A percentile compares a stretch with the other conserved stretches of the same genome.
Evolutionary conservation across 805 yeast genomes (phyloP).

Genomic region (Barnettozyma californica): DNA sequence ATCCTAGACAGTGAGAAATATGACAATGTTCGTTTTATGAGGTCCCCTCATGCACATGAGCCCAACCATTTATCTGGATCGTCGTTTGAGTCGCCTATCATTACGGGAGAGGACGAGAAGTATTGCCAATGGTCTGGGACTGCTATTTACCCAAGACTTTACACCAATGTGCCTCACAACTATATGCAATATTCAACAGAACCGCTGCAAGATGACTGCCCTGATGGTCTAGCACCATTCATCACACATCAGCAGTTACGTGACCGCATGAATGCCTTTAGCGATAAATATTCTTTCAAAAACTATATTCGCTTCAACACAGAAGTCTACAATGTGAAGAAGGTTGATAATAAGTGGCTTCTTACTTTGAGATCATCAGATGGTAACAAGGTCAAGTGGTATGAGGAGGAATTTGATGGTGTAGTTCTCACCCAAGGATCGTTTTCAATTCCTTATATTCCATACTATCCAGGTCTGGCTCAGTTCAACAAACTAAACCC

Average conservation of each 20-base stretch:
- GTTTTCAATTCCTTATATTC: constrained; percentile 50
- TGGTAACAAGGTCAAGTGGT: constrained; percentile 33
- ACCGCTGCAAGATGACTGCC: constrained; percentile 19
- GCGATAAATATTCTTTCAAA: constrained; percentile 25
- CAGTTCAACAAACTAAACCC: constrained; percentile 38
- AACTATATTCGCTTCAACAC: constrained; percentile 34
- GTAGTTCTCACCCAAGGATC: constrained; percentile 57
- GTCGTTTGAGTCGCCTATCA: constrained; percentile 15
- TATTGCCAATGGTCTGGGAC: constrained; percentile 32
- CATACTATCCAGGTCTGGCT: constrained; percentile 43
- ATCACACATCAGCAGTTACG: constrained; percentile 32
- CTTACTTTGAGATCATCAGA: constrained; percentile 23
- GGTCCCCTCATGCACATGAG: constrained; percentile 11
- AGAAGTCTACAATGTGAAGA: constrained; percentile 34
- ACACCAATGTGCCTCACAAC: constrained; percentile 34
- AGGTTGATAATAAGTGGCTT: constrained; percentile 33
- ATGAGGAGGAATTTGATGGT: constrained; percentile 46
- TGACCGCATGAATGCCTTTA: constrained; percentile 25
- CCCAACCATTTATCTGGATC: constrained; percentile 18
- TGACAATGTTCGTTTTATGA: constrained; percentile 29
- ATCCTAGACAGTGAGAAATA: constrained; percentile 30
- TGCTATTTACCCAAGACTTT: constrained; percentile 32
- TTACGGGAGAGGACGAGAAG: constrained; percentile 23
- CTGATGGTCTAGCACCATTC: constrained; percentile 30
- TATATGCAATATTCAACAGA: constrained; percentile 27